Conservation (phyloP, 805 yeast genomes). For the Pichia phayaonensis region DNA sequence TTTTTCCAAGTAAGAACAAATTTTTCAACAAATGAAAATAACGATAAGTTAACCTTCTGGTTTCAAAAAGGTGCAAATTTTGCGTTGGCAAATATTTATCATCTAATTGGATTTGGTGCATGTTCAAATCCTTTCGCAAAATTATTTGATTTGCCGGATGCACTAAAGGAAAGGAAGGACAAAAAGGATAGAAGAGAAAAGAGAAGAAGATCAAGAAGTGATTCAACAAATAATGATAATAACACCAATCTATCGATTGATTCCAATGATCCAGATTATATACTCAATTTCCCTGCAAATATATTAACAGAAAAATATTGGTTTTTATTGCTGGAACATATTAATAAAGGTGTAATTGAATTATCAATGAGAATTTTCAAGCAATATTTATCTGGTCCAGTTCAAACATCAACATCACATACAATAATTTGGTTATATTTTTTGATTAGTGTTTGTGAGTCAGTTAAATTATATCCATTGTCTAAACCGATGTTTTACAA, state of each 20-base stretch:
- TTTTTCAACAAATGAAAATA: constrained; percentile 23
- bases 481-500: constrained; percentile 41
- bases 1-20: constrained; percentile 46
- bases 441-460: constrained; percentile 54
- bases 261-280: constrained; percentile 17
- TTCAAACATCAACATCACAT: constrained; percentile 64
- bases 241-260: not conserved
- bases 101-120: constrained; percentile 72
- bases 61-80: constrained; percentile 68
- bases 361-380: constrained; percentile 60
- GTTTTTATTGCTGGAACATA: constrained; percentile 46
- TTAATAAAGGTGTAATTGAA: constrained; percentile 59
- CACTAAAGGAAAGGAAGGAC: constrained; percentile 61
- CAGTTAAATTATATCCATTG: constrained; percentile 38
- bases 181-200: constrained; percentile 60
- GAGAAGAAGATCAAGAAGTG: constrained; percentile 36
- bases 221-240: constrained; percentile 1
- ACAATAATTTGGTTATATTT: constrained; percentile 72
- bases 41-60: constrained; percentile 59
- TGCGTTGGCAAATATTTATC: constrained; percentile 69
- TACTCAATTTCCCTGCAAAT: constrained; percentile 21
- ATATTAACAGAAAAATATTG: constrained; percentile 37
- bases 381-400: constrained; percentile 64
- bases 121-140: constrained; percentile 70
- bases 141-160: constrained; percentile 64